A percentile compares a stretch with the other conserved stretches of the same genome.
Conservation (phyloP, 768 basidiomycete genomes). For the Mrakia gelida region DNA sequence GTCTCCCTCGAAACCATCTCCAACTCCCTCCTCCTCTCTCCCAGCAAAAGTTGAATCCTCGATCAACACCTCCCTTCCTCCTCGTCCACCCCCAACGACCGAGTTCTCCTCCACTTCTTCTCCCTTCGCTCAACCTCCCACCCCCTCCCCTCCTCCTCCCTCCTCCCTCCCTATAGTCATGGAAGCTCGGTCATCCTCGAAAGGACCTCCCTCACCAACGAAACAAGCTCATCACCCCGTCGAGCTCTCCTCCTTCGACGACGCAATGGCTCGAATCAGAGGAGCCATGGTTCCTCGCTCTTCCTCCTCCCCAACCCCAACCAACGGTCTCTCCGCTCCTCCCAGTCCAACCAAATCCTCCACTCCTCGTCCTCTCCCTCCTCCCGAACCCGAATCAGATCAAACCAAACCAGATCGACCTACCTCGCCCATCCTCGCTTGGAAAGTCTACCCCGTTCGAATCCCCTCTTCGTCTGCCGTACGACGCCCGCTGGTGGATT, state of each 20-base stretch:
- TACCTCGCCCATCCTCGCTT: constrained; percentile 43
- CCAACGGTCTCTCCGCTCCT: background rate
- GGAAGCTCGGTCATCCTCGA: background rate
- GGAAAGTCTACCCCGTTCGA: constrained; percentile 43
- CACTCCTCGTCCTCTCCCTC: background rate
- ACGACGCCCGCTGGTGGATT: background rate
- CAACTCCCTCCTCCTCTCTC: background rate
- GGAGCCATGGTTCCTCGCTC: constrained; percentile 13
- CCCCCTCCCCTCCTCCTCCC: background rate
- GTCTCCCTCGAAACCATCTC: background rate
- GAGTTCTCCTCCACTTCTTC: constrained; percentile 5
- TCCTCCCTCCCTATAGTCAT: background rate
- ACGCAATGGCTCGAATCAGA: constrained; percentile 28
- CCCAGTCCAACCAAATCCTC: constrained; percentile 6
- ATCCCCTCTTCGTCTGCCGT: constrained; percentile 33
- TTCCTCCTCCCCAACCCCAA: background rate
- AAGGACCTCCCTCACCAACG: background rate
- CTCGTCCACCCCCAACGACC: background rate
- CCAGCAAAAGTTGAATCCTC: background rate
- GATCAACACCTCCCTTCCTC: background rate
- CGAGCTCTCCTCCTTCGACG: constrained; percentile 17
- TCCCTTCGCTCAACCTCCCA: background rate
- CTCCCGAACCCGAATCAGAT: background rate
- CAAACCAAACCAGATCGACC: constrained; percentile 40
- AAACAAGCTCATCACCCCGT: background rate